Evolutionary conservation across 768 basidiomycete species (phyloP).

Genomic region (Mycena albidolilacea): DNA sequence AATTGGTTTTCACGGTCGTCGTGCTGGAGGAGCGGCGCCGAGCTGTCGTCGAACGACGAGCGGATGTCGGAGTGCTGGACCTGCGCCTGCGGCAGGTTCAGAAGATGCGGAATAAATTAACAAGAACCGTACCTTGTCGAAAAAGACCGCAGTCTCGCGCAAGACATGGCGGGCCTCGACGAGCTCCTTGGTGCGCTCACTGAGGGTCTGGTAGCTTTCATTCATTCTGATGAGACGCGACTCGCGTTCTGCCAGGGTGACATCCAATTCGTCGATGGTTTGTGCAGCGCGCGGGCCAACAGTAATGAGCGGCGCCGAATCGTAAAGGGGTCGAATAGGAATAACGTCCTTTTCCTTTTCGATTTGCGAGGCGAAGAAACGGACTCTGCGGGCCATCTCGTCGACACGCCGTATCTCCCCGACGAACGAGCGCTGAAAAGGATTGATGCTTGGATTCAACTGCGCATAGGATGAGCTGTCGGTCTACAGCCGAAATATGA

Average conservation of each 20-base stretch:
- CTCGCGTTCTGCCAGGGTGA: slow-evolving; percentile 90
- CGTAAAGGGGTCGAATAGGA: slow-evolving; percentile 87
- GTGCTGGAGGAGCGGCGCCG: slow-evolving; percentile 91
- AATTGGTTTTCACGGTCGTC: slow-evolving; percentile 83
- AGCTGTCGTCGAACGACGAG: slow-evolving; percentile 91
- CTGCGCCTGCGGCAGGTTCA: slow-evolving; percentile 71
- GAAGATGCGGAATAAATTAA: slow-evolving; percentile 16
- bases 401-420: slow-evolving; percentile 95
- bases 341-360: slow-evolving; percentile 88
- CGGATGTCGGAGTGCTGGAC: slow-evolving; percentile 85
- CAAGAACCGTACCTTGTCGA: slow-evolving; percentile 75
- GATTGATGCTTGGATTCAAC: slow-evolving; percentile 95
- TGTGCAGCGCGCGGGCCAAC: slow-evolving; percentile 95
- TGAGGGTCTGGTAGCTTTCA: slow-evolving; percentile 89
- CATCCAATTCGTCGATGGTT: slow-evolving; percentile 93
- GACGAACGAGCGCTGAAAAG: slow-evolving; percentile 98
- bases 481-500: neutral
- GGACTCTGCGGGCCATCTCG: slow-evolving; percentile 95
- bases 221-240: slow-evolving; percentile 91
- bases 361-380: slow-evolving; percentile 91
- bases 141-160: slow-evolving; percentile 96
- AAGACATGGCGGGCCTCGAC: slow-evolving; percentile 96
- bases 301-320: slow-evolving; percentile 89
- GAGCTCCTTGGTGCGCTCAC: slow-evolving; percentile 88
- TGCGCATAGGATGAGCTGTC: slow-evolving; percentile 50